These are phyloP conservation scores for Vanderwaltozyma tropicalis DNA, from an alignment of 805 yeast genomes.

Conservation along the genomic window DNA sequence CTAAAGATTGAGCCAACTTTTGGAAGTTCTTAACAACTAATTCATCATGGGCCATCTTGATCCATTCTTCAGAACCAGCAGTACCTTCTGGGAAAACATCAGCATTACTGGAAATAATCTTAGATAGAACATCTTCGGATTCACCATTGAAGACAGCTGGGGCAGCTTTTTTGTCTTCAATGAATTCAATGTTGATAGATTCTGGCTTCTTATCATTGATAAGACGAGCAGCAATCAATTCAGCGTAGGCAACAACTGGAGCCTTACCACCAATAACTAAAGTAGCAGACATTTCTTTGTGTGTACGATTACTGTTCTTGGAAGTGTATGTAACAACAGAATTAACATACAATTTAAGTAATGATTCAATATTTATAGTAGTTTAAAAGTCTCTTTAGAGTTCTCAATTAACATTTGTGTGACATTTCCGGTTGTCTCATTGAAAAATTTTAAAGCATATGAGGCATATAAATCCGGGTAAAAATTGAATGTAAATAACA, in stretches of 20 bases:
- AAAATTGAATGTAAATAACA: too few species aligned
- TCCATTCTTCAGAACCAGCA: slow-evolving; percentile 38
- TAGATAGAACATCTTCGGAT: slow-evolving; percentile 35
- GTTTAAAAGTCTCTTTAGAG: too few species aligned
- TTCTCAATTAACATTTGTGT: too few species aligned
- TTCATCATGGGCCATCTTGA: slow-evolving; percentile 53
- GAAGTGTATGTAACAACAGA: too few species aligned
- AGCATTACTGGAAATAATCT: slow-evolving; percentile 46
- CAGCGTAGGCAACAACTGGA: slow-evolving; percentile 68
- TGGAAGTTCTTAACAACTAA: slow-evolving; percentile 80
- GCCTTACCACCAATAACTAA: slow-evolving; percentile 80
- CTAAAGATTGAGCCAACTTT: slow-evolving; percentile 67
- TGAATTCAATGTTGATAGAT: slow-evolving; percentile 49
- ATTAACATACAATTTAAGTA: too few species aligned
- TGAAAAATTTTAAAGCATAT: too few species aligned
- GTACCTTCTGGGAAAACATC: slow-evolving; percentile 25
- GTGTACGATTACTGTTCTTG: not conserved
- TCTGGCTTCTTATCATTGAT: slow-evolving; percentile 45
- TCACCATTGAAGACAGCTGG: slow-evolving; percentile 40
- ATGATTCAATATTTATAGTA: too few species aligned
- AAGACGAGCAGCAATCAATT: slow-evolving; percentile 66
- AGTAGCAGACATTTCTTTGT: slow-evolving; percentile 26
- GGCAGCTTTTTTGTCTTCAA: slow-evolving; percentile 62
- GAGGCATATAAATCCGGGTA: too few species aligned
- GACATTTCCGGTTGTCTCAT: too few species aligned